Percentiles rank a stretch among this genome's conserved stretches.
Conservation (phyloP, 139 green algal species). For the Haematococcus lacustris region DNA sequence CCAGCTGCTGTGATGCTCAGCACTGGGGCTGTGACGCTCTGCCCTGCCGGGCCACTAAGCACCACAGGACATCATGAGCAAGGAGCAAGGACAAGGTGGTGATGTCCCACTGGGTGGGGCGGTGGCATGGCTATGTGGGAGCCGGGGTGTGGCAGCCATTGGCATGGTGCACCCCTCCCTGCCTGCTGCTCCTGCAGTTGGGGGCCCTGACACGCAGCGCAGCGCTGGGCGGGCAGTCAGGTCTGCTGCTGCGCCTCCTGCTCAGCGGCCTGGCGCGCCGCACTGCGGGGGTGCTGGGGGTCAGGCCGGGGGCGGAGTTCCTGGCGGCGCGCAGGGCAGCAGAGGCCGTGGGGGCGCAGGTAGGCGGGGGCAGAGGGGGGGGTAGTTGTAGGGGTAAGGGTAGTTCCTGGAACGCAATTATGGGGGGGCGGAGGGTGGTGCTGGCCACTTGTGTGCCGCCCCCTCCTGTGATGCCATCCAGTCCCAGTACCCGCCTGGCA, state of each 20-base stretch:
- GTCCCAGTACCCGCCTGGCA: too few relatives aligned
- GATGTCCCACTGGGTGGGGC: too few relatives aligned
- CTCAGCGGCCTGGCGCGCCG: conserved; percentile 25
- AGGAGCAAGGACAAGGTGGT: too few relatives aligned
- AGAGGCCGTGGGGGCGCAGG: conserved; percentile 35
- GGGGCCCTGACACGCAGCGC: conserved; percentile 26
- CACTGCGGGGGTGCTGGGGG: conserved; percentile 24
- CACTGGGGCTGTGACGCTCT: too few relatives aligned
- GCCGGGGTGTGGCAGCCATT: not conserved
- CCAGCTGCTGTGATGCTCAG: too few relatives aligned
- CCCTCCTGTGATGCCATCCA: too few relatives aligned
- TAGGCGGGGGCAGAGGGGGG: not conserved
- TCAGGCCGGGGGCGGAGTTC: conserved; percentile 54
- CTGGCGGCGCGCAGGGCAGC: conserved; percentile 43
- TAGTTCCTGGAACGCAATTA: too few relatives aligned
- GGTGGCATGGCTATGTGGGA: not conserved
- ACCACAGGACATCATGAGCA: too few relatives aligned
- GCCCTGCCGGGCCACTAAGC: too few relatives aligned
- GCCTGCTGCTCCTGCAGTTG: not conserved
- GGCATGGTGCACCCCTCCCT: too few relatives aligned
- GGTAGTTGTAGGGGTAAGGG: not conserved
- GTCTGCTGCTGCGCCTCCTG: conserved; percentile 58
- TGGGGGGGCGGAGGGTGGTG: too few relatives aligned
- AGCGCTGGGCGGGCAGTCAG: conserved; percentile 50
- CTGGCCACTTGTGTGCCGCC: too few relatives aligned